Base-by-base conservation (phyloP, 306 rosid genomes). In the Sicyos baderoa region DNA sequence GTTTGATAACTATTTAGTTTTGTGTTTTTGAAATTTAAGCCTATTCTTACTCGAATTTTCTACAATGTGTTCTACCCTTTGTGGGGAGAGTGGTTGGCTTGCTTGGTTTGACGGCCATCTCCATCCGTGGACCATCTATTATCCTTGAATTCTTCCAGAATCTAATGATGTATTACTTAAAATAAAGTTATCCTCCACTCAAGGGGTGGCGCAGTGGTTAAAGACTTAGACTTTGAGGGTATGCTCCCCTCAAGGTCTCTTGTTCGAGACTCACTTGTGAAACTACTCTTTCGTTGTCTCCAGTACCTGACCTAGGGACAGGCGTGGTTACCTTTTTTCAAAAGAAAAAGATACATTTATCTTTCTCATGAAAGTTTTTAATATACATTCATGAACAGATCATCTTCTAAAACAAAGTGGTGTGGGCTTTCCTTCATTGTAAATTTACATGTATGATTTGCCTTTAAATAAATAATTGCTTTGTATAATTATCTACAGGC, bases 111-210 rank as follows among this genome's bases (percentile, higher is more conserved):
- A 37, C 40, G 49, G 68, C 18, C 68, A 61, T 35, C 21, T 9
- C 67, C 67, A 60, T 29, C 67, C 40, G 27, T 25, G 45, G 21
- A 18, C 29, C 23, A n/a, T 29, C 21, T 16, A 32, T 1, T 13
- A n/a, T 29, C 47, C 66, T 59, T 59, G 66, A 59, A 59, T 32
- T 59, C 6, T 4, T 45, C 22, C 18, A 59, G 47, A 29, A 29
- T 29, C 35, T 5, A 29, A 59, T 7, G 19, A 61, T 61, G 67
- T 60, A 60, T 15, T 4, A 60, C 67, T 60, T 11, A 9, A 29
- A 60, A 32, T 60, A 60, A 35, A 15, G 67, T 60, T 16, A 23
- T 22, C 47, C 45, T 60, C 47, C 66, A 60, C n/a, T n/a, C n/a
- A n/a, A n/a, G n/a, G n/a, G n/a, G n/a, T n/a, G n/a, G n/a, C n/a